phyloP scores from a whole-genome alignment of 2,329 filamentous ascomycete genomes.

The Lachnellula cervina region DNA sequence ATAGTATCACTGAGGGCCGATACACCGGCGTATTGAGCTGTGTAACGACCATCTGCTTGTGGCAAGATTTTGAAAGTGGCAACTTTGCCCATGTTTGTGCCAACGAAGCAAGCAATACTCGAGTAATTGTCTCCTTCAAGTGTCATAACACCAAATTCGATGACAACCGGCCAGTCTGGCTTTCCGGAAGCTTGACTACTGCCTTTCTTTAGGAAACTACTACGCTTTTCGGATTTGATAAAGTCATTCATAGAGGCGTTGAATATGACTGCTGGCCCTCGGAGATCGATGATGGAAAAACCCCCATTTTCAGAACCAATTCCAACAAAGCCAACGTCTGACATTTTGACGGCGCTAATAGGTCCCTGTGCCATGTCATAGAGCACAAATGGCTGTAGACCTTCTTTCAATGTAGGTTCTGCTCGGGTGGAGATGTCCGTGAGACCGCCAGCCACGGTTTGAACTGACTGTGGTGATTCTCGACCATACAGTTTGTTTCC shows the following conservation, averaged over 20 bases:
- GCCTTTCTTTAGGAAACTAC: constrained; percentile 61
- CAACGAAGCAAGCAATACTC: constrained; percentile 87
- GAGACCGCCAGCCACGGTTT: constrained; percentile 62
- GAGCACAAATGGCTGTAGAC: constrained; percentile 72
- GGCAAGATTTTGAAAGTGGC: constrained; percentile 89
- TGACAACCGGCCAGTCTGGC: constrained; percentile 69
- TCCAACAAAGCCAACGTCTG: constrained; percentile 89
- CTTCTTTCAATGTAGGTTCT: constrained; percentile 71
- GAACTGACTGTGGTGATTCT: constrained; percentile 48
- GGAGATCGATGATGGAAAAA: constrained; percentile 78
- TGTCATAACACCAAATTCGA: constrained; percentile 92
- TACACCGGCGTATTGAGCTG: constrained; percentile 65
- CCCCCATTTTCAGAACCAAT: constrained; percentile 80
- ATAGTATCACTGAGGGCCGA: constrained; percentile 63
- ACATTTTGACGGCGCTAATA: constrained; percentile 73
- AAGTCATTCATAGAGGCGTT: constrained; percentile 69
- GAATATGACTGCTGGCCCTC: constrained; percentile 81
- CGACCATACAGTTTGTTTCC: constrained; percentile 67
- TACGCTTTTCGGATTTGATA: constrained; percentile 68
- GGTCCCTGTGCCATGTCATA: constrained; percentile 80
- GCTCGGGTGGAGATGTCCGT: constrained; percentile 69
- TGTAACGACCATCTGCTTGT: constrained; percentile 61
- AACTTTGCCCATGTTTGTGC: constrained; percentile 78
- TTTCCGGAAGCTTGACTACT: constrained; percentile 44
- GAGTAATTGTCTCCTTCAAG: constrained; percentile 93